These are phyloP conservation scores for Cordia subcordata DNA, from an alignment of 257 asterid species.

Conservation along the genomic window DNA sequence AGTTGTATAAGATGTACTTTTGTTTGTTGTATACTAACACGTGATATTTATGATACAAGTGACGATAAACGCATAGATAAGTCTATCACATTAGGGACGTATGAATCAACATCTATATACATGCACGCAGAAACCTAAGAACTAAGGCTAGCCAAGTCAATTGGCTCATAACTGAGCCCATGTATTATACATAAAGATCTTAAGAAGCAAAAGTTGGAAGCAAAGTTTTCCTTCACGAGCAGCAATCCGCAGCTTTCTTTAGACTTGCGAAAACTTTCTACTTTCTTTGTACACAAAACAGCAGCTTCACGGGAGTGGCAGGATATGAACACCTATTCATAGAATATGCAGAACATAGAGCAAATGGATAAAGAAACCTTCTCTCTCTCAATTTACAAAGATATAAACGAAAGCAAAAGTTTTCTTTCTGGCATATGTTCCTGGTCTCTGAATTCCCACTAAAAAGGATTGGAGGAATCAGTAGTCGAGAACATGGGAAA, in stretches of 20 bases:
- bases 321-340: neutral
- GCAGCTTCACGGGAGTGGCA: neutral
- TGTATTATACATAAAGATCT: too few species aligned
- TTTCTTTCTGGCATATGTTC: conserved; percentile 8
- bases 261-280: neutral
- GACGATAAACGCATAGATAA: too few species aligned
- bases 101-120: too few species aligned
- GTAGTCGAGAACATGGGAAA: neutral
- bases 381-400: neutral
- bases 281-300: conserved; percentile 1
- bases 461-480: conserved; percentile 12
- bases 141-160: too few species aligned
- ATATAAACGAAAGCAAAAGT: conserved; percentile 4
- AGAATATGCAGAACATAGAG: neutral
- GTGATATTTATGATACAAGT: too few species aligned
- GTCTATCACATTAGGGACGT: too few species aligned
- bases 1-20: too few species aligned
- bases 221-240: too few species aligned
- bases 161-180: neutral
- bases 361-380: neutral
- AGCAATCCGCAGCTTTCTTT: neutral
- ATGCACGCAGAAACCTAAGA: too few species aligned
- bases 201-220: neutral
- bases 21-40: too few species aligned
- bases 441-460: conserved; percentile 17